phyloP scores from a whole-genome alignment of 148 eudicot species.

The Camellia sinensis region DNA sequence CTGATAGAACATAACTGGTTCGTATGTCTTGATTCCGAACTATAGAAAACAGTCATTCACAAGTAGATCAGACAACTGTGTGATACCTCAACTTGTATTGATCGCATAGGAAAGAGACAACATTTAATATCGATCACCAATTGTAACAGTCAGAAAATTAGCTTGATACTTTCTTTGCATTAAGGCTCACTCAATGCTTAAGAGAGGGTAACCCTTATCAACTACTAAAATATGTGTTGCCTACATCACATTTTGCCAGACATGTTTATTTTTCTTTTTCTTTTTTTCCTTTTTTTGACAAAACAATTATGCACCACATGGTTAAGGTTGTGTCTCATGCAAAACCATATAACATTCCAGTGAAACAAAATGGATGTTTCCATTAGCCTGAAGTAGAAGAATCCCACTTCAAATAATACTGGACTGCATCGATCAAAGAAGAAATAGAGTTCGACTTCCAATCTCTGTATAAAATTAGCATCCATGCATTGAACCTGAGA shows the following conservation, averaged over 20 bases:
- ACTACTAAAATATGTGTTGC: neutral
- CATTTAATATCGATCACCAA: neutral
- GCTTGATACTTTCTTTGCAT: neutral
- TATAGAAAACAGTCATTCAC: conserved; percentile 25
- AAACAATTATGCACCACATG: no score
- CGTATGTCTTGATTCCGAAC: conserved; percentile 59
- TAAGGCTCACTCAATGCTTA: neutral
- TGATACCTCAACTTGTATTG: neutral
- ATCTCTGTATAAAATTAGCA: no score
- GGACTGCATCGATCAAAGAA: no score
- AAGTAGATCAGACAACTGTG: conserved; percentile 8
- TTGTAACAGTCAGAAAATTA: neutral
- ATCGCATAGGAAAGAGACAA: neutral
- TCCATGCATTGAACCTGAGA: no score
- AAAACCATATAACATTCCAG: no score
- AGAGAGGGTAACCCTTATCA: neutral
- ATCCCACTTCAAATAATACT: no score
- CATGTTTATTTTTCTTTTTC: no score
- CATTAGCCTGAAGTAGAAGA: no score
- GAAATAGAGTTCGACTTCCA: no score
- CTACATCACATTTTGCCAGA: neutral
- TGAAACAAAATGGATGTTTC: no score
- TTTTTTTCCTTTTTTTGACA: no score
- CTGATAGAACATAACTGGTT: conserved; percentile 76
- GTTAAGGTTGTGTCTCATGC: no score